phyloP scores from a whole-genome alignment of 2,329 filamentous ascomycete species.

The Hypoxylon sp. region DNA sequence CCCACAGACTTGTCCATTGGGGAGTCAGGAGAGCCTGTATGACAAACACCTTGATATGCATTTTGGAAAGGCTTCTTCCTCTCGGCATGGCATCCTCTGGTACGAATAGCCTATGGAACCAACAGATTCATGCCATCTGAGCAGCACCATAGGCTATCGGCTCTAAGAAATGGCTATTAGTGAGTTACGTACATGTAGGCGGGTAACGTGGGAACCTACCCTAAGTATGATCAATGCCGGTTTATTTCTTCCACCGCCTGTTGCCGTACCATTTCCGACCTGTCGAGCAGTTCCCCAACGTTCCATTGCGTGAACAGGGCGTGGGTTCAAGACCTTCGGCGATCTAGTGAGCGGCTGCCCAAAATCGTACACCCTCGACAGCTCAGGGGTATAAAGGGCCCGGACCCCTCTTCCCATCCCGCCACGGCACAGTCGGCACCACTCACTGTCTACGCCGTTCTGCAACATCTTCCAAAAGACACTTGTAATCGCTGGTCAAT shows the following conservation, averaged over 20 bases:
- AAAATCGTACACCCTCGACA: background rate
- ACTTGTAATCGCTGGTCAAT: background rate
- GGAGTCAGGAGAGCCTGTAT: too few species aligned
- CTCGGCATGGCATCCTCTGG: background rate
- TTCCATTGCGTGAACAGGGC: too few species aligned
- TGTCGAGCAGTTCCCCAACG: too few species aligned
- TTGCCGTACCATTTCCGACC: slow-evolving; percentile 17
- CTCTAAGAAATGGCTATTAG: background rate
- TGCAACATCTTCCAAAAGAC: background rate
- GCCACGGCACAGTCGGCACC: background rate
- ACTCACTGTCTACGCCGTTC: background rate
- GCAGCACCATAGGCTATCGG: too few species aligned
- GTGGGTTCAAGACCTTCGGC: too few species aligned
- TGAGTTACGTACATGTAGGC: background rate
- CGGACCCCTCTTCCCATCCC: background rate
- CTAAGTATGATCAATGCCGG: background rate
- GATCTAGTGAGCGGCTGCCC: slow-evolving; percentile 1
- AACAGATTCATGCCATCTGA: background rate
- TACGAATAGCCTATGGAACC: background rate
- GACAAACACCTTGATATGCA: too few species aligned
- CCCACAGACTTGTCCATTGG: slow-evolving; percentile 11
- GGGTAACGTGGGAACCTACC: background rate
- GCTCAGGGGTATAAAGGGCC: slow-evolving; percentile 17
- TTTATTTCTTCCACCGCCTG: slow-evolving; percentile 9
- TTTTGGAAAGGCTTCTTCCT: too few species aligned